Percentiles rank a stretch among this genome's conserved stretches.
These are phyloP conservation scores for Aspergillus unguis DNA, from an alignment of 2,329 filamentous ascomycete genomes.

Conservation along the genomic window DNA sequence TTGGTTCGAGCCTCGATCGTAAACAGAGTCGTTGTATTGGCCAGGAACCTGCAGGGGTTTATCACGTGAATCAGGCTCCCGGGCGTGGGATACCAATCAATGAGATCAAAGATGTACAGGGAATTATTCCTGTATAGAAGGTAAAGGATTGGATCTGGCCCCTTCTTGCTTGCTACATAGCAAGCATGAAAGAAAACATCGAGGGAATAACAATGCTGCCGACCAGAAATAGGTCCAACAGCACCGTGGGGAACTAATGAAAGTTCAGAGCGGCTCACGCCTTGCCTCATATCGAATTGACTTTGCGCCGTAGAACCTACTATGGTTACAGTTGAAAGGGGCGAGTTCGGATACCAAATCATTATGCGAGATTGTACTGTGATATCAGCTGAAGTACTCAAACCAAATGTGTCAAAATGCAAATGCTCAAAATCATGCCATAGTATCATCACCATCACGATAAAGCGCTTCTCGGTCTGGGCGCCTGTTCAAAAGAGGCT, in stretches of 20 bases:
- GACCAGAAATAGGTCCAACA: neutral
- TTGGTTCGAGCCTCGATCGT: neutral
- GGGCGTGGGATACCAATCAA: neutral
- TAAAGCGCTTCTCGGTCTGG: conserved; percentile 22
- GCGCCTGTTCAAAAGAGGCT: conserved; percentile 25
- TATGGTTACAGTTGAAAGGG: neutral
- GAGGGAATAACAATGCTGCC: neutral
- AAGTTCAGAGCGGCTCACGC: neutral
- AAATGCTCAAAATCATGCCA: conserved; percentile 9
- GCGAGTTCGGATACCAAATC: neutral
- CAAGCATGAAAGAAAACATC: too few relatives aligned
- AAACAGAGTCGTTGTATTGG: too few relatives aligned
- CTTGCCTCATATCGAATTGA: neutral
- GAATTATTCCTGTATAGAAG: neutral
- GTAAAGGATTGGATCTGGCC: neutral
- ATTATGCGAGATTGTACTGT: conserved; percentile 2
- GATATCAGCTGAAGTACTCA: conserved; percentile 1
- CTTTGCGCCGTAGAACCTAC: neutral
- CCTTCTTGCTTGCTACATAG: neutral
- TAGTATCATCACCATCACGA: conserved; percentile 36
- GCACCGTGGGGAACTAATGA: too few relatives aligned
- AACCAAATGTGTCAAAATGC: neutral
- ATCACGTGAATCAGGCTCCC: neutral
- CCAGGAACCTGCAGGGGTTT: neutral
- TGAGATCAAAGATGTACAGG: neutral